These are phyloP conservation scores for Leucogyrophana mollusca DNA, from an alignment of 768 basidiomycete genomes.

Conservation along the genomic window DNA sequence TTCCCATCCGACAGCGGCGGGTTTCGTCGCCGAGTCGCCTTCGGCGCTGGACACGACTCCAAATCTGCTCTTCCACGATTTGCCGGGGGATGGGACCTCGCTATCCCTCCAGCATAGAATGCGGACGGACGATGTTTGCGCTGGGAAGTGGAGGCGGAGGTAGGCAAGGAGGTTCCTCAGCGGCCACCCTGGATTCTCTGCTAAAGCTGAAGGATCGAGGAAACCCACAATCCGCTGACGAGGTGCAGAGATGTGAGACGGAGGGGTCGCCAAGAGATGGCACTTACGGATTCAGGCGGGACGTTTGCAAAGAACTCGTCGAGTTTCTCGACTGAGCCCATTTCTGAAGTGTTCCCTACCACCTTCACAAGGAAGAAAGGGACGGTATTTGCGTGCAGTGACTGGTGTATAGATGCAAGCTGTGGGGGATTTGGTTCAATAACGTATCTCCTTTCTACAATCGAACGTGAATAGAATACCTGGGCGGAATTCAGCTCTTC, in stretches of 20 bases:
- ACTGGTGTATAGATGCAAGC: slow-evolving; percentile 52
- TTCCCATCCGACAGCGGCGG: slow-evolving; percentile 92
- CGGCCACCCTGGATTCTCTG: slow-evolving; percentile 84
- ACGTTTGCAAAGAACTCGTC: slow-evolving; percentile 53
- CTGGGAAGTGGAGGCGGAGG: slow-evolving; percentile 60
- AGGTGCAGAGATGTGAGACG: slow-evolving; percentile 16
- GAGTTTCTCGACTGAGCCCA: slow-evolving; percentile 58
- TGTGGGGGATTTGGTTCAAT: slow-evolving; percentile 21
- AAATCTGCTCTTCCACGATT: slow-evolving; percentile 61
- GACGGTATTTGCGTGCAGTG: slow-evolving; percentile 39
- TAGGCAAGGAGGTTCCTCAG: slow-evolving; percentile 89
- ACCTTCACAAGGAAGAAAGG: slow-evolving; percentile 66
- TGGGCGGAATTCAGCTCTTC: slow-evolving; percentile 40
- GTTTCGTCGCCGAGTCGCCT: slow-evolving; percentile 29
- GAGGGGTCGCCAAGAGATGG: background rate
- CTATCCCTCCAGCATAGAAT: slow-evolving; percentile 79
- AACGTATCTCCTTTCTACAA: background rate
- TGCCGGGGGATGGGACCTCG: slow-evolving; percentile 41
- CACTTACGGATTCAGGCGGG: slow-evolving; percentile 40
- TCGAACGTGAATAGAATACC: slow-evolving; percentile 28
- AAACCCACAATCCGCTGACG: slow-evolving; percentile 58
- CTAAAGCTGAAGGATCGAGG: slow-evolving; percentile 81
- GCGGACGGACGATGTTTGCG: slow-evolving; percentile 46
- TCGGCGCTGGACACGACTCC: slow-evolving; percentile 42
- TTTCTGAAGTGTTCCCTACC: slow-evolving; percentile 31